Evolutionary conservation across 129 eudicot genomes (phyloP).

Genomic region (Cynara cardunculus): DNA sequence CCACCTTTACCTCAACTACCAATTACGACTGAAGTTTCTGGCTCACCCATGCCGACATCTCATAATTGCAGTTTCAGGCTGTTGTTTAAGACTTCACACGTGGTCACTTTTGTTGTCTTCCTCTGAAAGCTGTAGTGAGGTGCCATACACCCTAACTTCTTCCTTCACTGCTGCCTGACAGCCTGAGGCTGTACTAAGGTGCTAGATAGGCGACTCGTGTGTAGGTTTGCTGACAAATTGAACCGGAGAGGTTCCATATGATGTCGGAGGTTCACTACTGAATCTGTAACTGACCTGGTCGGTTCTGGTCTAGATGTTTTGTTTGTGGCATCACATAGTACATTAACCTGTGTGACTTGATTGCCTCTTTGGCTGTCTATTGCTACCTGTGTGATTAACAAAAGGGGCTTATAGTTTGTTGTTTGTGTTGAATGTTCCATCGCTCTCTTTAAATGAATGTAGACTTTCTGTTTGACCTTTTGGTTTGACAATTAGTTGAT

Average conservation of each 20-base stretch:
- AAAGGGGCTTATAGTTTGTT: background rate
- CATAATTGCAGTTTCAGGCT: background rate
- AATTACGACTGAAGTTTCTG: background rate
- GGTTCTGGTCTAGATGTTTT: background rate
- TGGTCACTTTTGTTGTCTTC: background rate
- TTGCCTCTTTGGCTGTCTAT: background rate
- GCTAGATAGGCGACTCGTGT: background rate
- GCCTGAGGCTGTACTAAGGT: background rate
- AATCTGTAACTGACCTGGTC: too few species aligned
- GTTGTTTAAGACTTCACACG: too few species aligned
- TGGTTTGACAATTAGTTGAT: too few species aligned
- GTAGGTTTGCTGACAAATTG: background rate
- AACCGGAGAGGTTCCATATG: background rate
- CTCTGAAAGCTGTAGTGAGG: background rate
- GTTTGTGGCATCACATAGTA: background rate
- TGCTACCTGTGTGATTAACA: background rate
- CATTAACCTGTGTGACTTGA: background rate
- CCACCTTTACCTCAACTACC: background rate
- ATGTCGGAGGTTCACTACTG: background rate
- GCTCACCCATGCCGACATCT: background rate
- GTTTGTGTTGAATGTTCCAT: background rate
- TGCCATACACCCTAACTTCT: background rate
- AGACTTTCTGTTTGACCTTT: too few species aligned
- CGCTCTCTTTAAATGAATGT: too few species aligned
- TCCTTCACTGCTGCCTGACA: too few species aligned